Base-by-base conservation (phyloP, 2,329 filamentous ascomycete species). In the Acrodontium crateriforme region DNA sequence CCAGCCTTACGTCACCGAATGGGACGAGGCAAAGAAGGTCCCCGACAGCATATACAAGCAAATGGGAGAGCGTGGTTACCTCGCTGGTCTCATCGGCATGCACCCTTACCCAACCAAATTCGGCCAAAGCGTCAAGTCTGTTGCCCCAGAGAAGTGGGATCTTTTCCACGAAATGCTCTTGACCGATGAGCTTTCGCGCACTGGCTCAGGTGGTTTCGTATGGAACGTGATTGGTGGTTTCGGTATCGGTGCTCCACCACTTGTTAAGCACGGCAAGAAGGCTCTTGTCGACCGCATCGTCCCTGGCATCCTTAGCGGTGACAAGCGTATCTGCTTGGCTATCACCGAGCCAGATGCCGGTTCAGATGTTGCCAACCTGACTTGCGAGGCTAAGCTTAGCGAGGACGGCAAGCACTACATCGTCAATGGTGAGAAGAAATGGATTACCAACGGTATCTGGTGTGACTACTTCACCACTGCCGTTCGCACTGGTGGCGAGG, bases 391-490 rank as follows among this genome's bases (percentile, higher is more conserved):
- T 15, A 93, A 93, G 67, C 69, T 95, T 32, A 81, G 71, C 38
- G 80, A 89, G 45, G 89, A 98, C 47, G 89, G 89, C 50, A 95
- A 95, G 67, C 83, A 95, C 63, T 98, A 91, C 60, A 95, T 95
- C 44, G 89, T 98, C 59, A 98, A 95, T 51, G 89, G 89, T 30
- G 87, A 94, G 72, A 95, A 98, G 78, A 98, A 98, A 64, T 95
- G 89, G 87, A 95, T 95, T 58, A 95, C 87, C 48, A 98, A 98
- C 60, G 89, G 89, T 49, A 73, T 94, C 49, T 41, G 45, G 44
- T 72, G 68, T 37, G 89, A 98, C 57, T 98, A 95, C 65, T 95
- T 95, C 66, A 95, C 89, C 30, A 91, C 82, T 9, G 89, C 87
- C 15, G 89, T 98, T 20, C 78, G 89, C 35, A 98, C 89, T 5